phyloP scores from a whole-genome alignment of 164 flowering plant genomes.

The Vitis rotundifolia region DNA sequence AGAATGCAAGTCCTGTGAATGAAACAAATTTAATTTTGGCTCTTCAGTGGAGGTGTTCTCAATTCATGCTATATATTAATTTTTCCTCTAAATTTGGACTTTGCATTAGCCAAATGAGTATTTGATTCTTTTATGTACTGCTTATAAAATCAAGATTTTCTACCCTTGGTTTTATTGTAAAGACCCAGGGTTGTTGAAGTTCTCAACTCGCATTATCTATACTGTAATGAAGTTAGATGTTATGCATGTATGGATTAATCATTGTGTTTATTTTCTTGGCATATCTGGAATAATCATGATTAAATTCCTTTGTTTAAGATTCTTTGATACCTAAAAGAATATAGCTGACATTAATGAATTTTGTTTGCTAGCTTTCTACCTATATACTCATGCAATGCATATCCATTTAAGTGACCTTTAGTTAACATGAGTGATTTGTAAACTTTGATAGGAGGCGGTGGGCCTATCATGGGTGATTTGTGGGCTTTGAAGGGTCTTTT shows the following conservation, averaged over 20 bases:
- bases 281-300: background rate
- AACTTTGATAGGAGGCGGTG: slow-evolving; percentile 78
- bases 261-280: background rate
- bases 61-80: background rate
- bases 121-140: background rate
- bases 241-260: background rate
- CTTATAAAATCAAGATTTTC: background rate
- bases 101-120: background rate
- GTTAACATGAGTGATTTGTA: slow-evolving; percentile 14
- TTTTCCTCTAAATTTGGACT: no score
- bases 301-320: no score
- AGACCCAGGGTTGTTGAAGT: background rate
- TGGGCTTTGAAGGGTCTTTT: slow-evolving; percentile 98
- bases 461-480: slow-evolving; percentile 96
- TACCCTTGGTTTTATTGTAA: background rate
- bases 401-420: background rate
- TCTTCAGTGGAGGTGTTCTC: background rate
- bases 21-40: background rate
- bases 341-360: no score
- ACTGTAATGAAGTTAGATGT: background rate
- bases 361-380: no score
- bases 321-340: no score
- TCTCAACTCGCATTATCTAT: background rate
- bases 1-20: background rate
- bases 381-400: no score